Percentiles rank a stretch among this genome's conserved stretches.
Conservation (phyloP, 2,329 filamentous ascomycete species). For the Aulographum hederae region DNA sequence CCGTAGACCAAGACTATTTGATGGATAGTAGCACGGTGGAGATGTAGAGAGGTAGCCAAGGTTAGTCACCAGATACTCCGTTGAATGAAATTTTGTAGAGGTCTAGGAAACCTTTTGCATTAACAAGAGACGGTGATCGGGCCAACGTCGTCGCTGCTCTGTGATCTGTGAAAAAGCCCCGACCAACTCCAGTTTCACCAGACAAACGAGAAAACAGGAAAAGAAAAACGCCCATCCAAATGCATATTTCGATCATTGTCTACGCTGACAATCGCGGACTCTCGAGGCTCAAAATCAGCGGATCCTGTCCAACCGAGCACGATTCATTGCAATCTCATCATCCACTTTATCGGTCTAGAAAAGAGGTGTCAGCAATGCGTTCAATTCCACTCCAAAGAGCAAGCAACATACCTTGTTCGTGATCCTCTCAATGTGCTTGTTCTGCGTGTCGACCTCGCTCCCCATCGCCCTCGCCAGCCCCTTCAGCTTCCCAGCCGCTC, state of each 20-base stretch:
- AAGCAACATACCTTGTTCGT: slow-evolving; percentile 35
- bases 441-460: slow-evolving; percentile 58
- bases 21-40: no score
- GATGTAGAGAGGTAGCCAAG: no score
- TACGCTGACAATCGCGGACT: not conserved
- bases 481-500: slow-evolving; percentile 52
- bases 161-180: no score
- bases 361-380: slow-evolving; percentile 11
- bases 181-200: not conserved
- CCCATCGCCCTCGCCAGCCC: slow-evolving; percentile 56
- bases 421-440: slow-evolving; percentile 60
- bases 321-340: slow-evolving; percentile 64
- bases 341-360: slow-evolving; percentile 58
- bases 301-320: slow-evolving; percentile 50
- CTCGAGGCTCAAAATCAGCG: slow-evolving; percentile 13
- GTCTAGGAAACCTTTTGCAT: no score
- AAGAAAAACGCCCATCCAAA: not conserved
- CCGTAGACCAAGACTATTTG: no score
- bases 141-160: no score
- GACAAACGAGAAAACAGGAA: not conserved
- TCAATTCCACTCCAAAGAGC: not conserved
- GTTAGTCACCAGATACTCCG: no score
- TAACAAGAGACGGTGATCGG: no score
- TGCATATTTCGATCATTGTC: not conserved
- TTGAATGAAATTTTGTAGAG: no score